Evolutionary conservation across 2,329 filamentous ascomycete genomes (phyloP).

Genomic region (Reticulascus tulasneorum): DNA sequence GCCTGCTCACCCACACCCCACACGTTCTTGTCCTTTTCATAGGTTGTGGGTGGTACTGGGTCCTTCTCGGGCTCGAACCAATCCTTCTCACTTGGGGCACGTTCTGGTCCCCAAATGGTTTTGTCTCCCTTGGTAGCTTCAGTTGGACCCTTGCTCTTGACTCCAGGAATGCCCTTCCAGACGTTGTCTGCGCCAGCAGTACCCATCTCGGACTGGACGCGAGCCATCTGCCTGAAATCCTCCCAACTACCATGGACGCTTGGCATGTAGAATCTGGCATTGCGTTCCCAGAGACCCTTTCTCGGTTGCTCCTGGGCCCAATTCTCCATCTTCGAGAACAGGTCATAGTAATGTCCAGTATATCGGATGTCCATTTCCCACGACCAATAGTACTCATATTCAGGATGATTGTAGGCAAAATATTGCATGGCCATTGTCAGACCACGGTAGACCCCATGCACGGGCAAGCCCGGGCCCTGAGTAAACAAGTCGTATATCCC

Average conservation of each 20-base stretch:
- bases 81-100: slow-evolving; percentile 63
- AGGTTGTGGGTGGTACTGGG: slow-evolving; percentile 63
- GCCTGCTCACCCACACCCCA: slow-evolving; percentile 92
- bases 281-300: slow-evolving; percentile 79
- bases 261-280: slow-evolving; percentile 72
- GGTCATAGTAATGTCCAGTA: slow-evolving; percentile 78
- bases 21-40: slow-evolving; percentile 74
- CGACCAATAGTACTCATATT: slow-evolving; percentile 90
- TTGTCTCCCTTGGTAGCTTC: slow-evolving; percentile 43
- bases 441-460: slow-evolving; percentile 90
- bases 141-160: slow-evolving; percentile 19
- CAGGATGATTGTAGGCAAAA: slow-evolving; percentile 82
- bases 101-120: slow-evolving; percentile 79
- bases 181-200: slow-evolving; percentile 62
- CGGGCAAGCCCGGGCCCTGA: slow-evolving; percentile 63
- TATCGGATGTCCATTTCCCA: slow-evolving; percentile 95
- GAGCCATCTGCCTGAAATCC: slow-evolving; percentile 73
- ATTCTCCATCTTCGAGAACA: slow-evolving; percentile 63
- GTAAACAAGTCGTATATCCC: slow-evolving; percentile 75
- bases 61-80: slow-evolving; percentile 72
- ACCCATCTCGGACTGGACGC: slow-evolving; percentile 70
- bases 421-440: slow-evolving; percentile 93
- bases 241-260: slow-evolving; percentile 74
- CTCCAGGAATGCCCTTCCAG: slow-evolving; percentile 52
- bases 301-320: slow-evolving; percentile 73